Base-by-base conservation (phyloP, 1,284 basidiomycete genomes). In the Puccinia sorghi region DNA sequence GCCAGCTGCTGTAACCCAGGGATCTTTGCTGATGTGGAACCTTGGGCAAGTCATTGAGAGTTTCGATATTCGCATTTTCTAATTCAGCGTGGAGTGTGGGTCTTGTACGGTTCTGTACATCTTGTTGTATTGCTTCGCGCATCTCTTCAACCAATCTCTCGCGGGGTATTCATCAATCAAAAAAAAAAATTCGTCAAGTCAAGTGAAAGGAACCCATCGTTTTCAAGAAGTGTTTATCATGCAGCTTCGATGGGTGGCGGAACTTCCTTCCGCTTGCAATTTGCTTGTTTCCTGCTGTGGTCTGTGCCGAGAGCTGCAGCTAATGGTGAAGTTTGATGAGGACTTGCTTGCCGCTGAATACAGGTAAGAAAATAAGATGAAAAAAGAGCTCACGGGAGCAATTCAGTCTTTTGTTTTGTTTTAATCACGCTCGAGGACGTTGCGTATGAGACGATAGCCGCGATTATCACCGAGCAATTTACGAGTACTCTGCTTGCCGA, bases 371-470 rank as follows among this genome's bases (percentile, higher is more conserved):
- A 41, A 41, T 22, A 15, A 37, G 20, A 64, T 6, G 20, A n/a
- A 64, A 52, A 64, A 46, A 43, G n/a, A 12, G 25, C 61, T 64
- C 6, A 64, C 61, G 41, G 22, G 11, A 57, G 7, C 1, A 15
- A 57, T 3, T 9, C 27, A 41, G 39, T n/a, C 1, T 20, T 17
- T 37, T n/a, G 22, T 32, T 32, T 32, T 17, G 0, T 48, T 52
- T 69, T 22, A 69, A 54, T 71, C 52, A 32, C 52, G 75, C 27
- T 70, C 57, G 8, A 67, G 67, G 46, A 71, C 75, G 54, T 78
- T 78, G 39, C 66, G 56, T 57, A 79, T 59, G 25, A 71, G 59
- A n/a, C 69, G 67, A 79, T 79, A 79, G 27, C 77, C 77, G 8
- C 77, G 67, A 79, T 79, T 69, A 25, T 79, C 77, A n/a, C 43